phyloP scores from a whole-genome alignment of 2,329 filamentous ascomycete species.

The Colletotrichum tropicicola region DNA sequence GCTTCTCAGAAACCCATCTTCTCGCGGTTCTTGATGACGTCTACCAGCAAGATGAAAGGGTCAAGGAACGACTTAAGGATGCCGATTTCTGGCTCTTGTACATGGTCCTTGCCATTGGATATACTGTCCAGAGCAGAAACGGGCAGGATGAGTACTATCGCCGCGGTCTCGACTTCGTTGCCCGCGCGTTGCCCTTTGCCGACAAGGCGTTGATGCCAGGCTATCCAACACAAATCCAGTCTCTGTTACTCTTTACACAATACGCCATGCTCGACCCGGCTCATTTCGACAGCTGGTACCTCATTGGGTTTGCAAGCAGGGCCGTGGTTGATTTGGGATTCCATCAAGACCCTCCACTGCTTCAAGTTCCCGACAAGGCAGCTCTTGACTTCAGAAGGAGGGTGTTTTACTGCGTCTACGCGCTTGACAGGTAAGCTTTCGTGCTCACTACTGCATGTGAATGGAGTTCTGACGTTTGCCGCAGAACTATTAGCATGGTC shows the following conservation, averaged over 20 bases:
- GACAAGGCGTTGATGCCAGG: slow-evolving; percentile 88
- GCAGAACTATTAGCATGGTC: slow-evolving; percentile 85
- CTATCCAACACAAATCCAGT: slow-evolving; percentile 86
- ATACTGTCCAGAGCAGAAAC: slow-evolving; percentile 75
- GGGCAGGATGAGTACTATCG: slow-evolving; percentile 71
- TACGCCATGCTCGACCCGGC: slow-evolving; percentile 91
- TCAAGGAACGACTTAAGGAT: slow-evolving; percentile 57
- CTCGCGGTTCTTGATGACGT: slow-evolving; percentile 83
- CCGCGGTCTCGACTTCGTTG: slow-evolving; percentile 64
- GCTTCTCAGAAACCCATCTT: slow-evolving; percentile 82
- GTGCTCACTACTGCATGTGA: too few species aligned
- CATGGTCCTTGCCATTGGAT: slow-evolving; percentile 88
- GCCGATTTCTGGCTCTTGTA: slow-evolving; percentile 88
- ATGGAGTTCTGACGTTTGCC: slow-evolving; percentile 6
- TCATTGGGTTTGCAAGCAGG: slow-evolving; percentile 89
- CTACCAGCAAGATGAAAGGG: slow-evolving; percentile 74
- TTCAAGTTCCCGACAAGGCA: slow-evolving; percentile 72
- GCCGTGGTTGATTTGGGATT: slow-evolving; percentile 90
- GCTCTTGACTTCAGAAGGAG: slow-evolving; percentile 81
- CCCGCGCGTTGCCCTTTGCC: slow-evolving; percentile 76
- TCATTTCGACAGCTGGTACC: slow-evolving; percentile 93
- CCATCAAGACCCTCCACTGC: slow-evolving; percentile 87
- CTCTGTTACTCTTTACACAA: slow-evolving; percentile 84
- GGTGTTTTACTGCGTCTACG: slow-evolving; percentile 91
- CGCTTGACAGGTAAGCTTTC: slow-evolving; percentile 77